Base-by-base conservation (phyloP, 176 grass and related monocot species). In the Oryza australiensis region DNA sequence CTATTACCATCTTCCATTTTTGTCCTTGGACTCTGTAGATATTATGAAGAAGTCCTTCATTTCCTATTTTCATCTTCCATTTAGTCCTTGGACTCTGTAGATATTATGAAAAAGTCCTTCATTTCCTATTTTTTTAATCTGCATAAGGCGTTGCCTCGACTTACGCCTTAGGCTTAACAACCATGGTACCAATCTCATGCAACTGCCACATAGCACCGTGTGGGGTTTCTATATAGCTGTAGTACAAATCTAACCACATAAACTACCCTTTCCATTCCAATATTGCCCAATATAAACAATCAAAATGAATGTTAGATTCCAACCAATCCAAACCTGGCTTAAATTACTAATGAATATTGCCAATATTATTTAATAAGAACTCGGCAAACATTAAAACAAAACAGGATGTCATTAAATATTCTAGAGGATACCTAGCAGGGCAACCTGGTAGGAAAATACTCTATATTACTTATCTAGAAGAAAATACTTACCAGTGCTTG, bases 401-500 rank as follows among this genome's bases (percentile, higher is more conserved):
- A 57, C 10, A 5, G 24, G 35, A 28, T 26, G 60, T n/a, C 48
- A 64, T 27, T 62, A 59, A 71, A 85, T 78, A 65, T 80, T 15
- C 22, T n/a, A 49, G 22, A 68, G 27, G 20, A 53, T 68, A 27
- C 30, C 42, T 41, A 89, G 74, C 53, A 51, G 64, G 7, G 26
- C 10, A 46, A 28, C 5, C 14, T 41, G 24, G 75, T 79, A 87
- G 1, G n/a, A 24, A 51, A 51, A n/a, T 23, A 24, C 55, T 6
- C 27, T 12, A 30, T 42, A 77, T 42, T 65, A 26, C 37, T 64
- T 59, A 9, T 70, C 68, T 46, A 74, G 62, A 77, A 67, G 20
- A 75, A 77, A 64, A 45, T 34, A 85, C 88, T 87, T 95, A 99
- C 96, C 70, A 42, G 82, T 22, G 62, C 91, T 95, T 72, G 93